Conservation (phyloP, 495 filamentous ascomycete genomes). For the Penicillium subrubescens region DNA sequence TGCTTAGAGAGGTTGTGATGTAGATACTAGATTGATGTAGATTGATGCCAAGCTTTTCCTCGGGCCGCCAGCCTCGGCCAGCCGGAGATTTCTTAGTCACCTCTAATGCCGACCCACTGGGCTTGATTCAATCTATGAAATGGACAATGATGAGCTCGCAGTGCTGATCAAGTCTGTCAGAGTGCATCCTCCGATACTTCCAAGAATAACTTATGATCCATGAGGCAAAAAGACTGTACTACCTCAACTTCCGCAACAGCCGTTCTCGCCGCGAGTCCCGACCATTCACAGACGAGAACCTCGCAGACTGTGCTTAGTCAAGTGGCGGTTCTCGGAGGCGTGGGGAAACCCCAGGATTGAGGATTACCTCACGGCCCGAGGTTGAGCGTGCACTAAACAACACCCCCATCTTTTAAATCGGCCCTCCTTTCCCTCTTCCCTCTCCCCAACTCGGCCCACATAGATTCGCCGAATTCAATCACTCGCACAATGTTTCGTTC, state of each 20-base stretch:
- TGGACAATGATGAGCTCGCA: neutral
- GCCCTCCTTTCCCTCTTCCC: conserved; percentile 2
- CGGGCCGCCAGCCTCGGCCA: neutral
- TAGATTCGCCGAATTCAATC: neutral
- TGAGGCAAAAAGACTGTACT: neutral
- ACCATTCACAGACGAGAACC: neutral
- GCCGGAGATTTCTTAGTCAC: neutral
- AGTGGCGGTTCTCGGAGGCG: conserved; percentile 17
- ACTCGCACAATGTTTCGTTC: conserved; percentile 38
- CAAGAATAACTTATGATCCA: neutral
- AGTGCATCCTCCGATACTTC: neutral
- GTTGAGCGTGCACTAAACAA: conserved; percentile 10
- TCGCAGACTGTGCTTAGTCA: conserved; percentile 2
- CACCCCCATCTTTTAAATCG: neutral
- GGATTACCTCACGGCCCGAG: conserved; percentile 15
- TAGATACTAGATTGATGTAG: neutral
- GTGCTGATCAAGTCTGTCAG: neutral
- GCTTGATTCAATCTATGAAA: neutral
- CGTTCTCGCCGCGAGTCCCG: neutral
- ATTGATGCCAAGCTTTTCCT: neutral
- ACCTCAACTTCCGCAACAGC: neutral
- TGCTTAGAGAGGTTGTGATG: neutral
- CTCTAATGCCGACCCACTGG: neutral
- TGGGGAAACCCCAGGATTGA: conserved; percentile 17
- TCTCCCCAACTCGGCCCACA: neutral